Evolutionary conservation across 1,284 basidiomycete genomes (phyloP), one percentile per base, ranked within the genome.

Genomic region (Bondarzewia mesenterica): DNA sequence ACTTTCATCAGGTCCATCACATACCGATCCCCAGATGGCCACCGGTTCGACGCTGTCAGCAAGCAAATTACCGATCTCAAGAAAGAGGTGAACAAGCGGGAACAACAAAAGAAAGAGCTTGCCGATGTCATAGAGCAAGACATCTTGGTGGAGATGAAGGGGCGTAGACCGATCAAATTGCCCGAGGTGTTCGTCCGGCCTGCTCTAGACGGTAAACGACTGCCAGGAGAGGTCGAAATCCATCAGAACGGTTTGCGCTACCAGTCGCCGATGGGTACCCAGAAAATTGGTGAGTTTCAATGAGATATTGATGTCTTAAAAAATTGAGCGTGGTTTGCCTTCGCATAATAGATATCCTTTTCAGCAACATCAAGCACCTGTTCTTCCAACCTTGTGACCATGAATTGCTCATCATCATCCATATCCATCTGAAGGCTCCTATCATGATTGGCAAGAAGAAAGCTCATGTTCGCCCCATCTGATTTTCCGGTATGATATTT

Each of bases 361-460:
- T 98, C 73, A 88, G 82, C 71, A 99, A 99, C 66, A 88, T 99
- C 72, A 97, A 96, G 68, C 96, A 99, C 66, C 74, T 99, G 21
- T 97, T 99, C 73, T 99, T 98, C 80, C 96, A 98, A 64, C 94
- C 96, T 5, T 98, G 95, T 62, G 96, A 99, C 58, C 87, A 93
- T 59, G 96, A 99, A 66, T 72, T 99, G 41, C 78, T 98, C 51
- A 95, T 97, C 46, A 87, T 99, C 51, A 80, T 98, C 27, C 96
- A 99, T 64, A 70, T 97, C 48, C 92, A 99, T 64, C 77, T 99
- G 52, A 96, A 85, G 67, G 82, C 93, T 2, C 96, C 96, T 3
- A 99, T 99, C 66, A 94, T 99, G 79, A 89, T 99, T 57, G 95
- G 96, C 54, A 99, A 99, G 77, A 95, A 93, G 70, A 99, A 99